Evolutionary conservation across 1,139 yeast species (phyloP).

Genomic region (Debaryomycetaceae sp.): DNA sequence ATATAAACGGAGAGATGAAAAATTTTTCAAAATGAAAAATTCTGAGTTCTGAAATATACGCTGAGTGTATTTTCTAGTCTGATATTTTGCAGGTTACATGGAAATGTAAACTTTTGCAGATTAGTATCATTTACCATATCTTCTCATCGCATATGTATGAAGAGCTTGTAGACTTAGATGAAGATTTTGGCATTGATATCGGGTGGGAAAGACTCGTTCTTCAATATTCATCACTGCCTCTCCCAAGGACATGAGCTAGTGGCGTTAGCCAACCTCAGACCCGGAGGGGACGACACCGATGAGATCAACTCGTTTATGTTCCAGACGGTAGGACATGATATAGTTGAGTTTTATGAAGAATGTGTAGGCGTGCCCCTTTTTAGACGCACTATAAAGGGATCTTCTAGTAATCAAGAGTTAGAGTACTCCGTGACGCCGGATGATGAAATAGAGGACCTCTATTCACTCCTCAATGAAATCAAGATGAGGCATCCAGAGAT

Average conservation of each 20-base stretch:
- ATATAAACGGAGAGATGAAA: slow-evolving; percentile 1
- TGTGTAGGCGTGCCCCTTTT: slow-evolving; percentile 81
- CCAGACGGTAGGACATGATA: slow-evolving; percentile 95
- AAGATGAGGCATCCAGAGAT: slow-evolving; percentile 61
- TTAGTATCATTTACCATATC: not conserved
- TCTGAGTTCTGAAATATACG: not conserved
- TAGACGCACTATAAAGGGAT: slow-evolving; percentile 62
- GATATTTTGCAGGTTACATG: too few species aligned
- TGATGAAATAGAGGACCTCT: slow-evolving; percentile 88
- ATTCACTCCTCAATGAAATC: slow-evolving; percentile 45
- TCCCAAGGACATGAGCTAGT: slow-evolving; percentile 78
- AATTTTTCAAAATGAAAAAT: not conserved
- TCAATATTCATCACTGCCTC: slow-evolving; percentile 78
- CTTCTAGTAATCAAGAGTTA: slow-evolving; percentile 59
- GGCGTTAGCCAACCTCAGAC: slow-evolving; percentile 83
- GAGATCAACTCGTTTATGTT: slow-evolving; percentile 96
- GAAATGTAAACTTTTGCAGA: too few species aligned
- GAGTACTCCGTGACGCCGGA: slow-evolving; percentile 63
- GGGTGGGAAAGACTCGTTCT: slow-evolving; percentile 96
- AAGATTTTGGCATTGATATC: slow-evolving; percentile 88
- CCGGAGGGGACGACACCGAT: slow-evolving; percentile 42
- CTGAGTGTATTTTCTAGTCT: not conserved
- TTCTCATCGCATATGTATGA: not conserved
- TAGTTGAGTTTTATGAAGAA: slow-evolving; percentile 59
- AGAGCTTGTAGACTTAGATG: slow-evolving; percentile 39